Evolutionary conservation across 257 asterid genomes (phyloP).

Genomic region (Ehretia macrophylla): DNA sequence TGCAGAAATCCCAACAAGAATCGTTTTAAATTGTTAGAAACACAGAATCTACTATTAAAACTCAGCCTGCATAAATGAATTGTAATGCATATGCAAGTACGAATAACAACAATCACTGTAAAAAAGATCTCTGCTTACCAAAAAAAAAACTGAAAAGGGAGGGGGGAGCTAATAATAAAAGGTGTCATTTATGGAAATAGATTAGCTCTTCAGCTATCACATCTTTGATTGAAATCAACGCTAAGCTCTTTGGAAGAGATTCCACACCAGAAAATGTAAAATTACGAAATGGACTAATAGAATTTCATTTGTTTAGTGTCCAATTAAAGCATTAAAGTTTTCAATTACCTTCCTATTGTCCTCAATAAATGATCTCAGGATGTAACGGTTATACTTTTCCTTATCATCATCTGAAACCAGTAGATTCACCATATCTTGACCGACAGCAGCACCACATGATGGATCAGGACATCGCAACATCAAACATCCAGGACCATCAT

Average conservation of each 20-base stretch:
- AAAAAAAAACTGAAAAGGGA: no score
- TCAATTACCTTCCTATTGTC: slow-evolving; percentile 77
- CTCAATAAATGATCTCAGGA: slow-evolving; percentile 74
- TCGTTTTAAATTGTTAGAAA: background rate
- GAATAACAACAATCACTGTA: no score
- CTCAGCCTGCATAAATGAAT: no score
- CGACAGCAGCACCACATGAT: slow-evolving; percentile 79
- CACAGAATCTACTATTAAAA: no score
- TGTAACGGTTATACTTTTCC: slow-evolving; percentile 64
- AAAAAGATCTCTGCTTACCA: no score
- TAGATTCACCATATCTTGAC: slow-evolving; percentile 76
- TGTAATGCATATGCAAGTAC: no score
- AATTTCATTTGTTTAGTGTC: slow-evolving; percentile 10
- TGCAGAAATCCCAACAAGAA: slow-evolving; percentile 21
- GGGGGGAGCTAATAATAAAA: no score
- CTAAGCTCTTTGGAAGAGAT: background rate
- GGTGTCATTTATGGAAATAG: no score
- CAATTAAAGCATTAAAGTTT: slow-evolving; percentile 9
- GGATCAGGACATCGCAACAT: slow-evolving; percentile 95
- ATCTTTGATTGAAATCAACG: no score
- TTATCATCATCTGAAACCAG: slow-evolving; percentile 58
- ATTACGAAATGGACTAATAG: background rate
- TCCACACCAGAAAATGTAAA: background rate
- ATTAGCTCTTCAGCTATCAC: no score
- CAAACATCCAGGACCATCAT: slow-evolving; percentile 95